Percentiles rank a stretch among this genome's conserved stretches.
Conservation (phyloP, 768 basidiomycete genomes). For the Pholiota molesta region DNA sequence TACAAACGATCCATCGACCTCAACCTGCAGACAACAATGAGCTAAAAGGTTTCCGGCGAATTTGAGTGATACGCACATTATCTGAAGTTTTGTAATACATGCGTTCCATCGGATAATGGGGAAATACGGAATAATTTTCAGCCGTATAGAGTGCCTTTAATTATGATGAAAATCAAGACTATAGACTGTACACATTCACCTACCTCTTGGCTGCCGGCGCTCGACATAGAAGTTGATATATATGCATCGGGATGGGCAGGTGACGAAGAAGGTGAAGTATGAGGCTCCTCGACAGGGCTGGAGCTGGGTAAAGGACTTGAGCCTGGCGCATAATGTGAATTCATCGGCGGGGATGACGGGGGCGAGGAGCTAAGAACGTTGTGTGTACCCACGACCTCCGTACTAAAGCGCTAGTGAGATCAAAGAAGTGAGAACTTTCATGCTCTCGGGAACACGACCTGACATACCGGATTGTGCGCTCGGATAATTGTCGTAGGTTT, state of each 20-base stretch:
- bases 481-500: slow-evolving; percentile 28
- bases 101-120: slow-evolving; percentile 18
- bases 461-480: slow-evolving; percentile 27
- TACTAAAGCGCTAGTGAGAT: slow-evolving; percentile 27
- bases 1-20: not conserved
- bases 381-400: slow-evolving; percentile 24
- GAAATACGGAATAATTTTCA: slow-evolving; percentile 16
- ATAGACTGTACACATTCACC: not conserved
- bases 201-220: slow-evolving; percentile 16
- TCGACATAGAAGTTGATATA: not conserved
- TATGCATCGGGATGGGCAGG: slow-evolving; percentile 31
- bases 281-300: slow-evolving; percentile 19
- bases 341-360: slow-evolving; percentile 28
- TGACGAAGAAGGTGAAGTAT: slow-evolving; percentile 35
- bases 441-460: slow-evolving; percentile 24
- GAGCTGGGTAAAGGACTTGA: slow-evolving; percentile 46
- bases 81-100: slow-evolving; percentile 15
- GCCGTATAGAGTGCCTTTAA: slow-evolving; percentile 13
- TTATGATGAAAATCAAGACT: slow-evolving; percentile 9
- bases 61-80: slow-evolving; percentile 10
- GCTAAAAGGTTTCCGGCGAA: not conserved
- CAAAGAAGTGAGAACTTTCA: slow-evolving; percentile 27
- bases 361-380: slow-evolving; percentile 26
- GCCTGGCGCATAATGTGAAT: slow-evolving; percentile 38
- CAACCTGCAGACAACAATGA: not conserved